These are phyloP conservation scores for Pseudoscleropodium purum DNA, from an alignment of 225 moss, liverwort and hornwort genomes.

Conservation along the genomic window DNA sequence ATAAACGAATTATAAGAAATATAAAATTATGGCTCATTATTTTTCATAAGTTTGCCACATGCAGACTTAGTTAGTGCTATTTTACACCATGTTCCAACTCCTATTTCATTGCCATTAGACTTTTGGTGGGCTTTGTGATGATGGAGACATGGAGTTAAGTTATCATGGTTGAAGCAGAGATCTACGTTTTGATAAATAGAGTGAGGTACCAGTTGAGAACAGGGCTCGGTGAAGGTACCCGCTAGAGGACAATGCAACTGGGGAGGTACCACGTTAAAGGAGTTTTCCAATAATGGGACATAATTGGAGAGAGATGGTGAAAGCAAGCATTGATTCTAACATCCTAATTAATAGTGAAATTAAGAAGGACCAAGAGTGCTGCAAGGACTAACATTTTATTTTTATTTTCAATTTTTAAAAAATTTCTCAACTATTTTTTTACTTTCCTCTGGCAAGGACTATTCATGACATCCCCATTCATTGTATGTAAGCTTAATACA, in stretches of 20 bases:
- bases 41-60: not conserved
- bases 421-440: not conserved
- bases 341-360: not conserved
- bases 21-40: not conserved
- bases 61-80: not conserved
- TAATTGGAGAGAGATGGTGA: conserved; percentile 6
- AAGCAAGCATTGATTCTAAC: not conserved
- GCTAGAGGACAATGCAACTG: not conserved
- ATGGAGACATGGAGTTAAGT: not conserved
- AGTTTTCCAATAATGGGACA: not conserved
- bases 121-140: not conserved
- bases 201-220: not conserved
- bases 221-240: not conserved
- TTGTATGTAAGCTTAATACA: not conserved
- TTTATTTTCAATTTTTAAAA: not conserved
- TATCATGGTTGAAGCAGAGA: not conserved
- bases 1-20: too few relatives aligned
- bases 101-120: not conserved
- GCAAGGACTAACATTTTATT: not conserved
- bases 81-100: not conserved
- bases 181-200: not conserved
- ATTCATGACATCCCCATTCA: not conserved
- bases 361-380: not conserved
- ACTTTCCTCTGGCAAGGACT: not conserved
- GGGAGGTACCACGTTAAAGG: not conserved